A percentile compares a stretch with the other conserved stretches of the same genome.
Conservation (phyloP, 306 rosid species). For the Ammopiptanthus mongolicus region DNA sequence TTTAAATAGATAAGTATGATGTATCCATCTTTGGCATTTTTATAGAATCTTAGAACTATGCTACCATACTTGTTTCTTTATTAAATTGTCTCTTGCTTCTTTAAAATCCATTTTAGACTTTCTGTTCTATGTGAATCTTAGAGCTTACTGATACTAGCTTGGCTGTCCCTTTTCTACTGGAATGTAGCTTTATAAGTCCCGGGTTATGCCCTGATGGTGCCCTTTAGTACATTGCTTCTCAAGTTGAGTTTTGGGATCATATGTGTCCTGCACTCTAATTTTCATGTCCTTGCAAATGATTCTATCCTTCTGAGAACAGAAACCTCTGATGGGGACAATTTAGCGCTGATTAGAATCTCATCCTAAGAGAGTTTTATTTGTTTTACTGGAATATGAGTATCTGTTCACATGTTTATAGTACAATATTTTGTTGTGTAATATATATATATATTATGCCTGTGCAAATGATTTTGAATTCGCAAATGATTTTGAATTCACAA, state of each 20-base stretch:
- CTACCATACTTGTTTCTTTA: background rate
- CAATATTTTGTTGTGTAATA: background rate
- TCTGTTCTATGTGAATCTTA: background rate
- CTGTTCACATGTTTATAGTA: background rate
- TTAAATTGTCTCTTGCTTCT: background rate
- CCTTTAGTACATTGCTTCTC: conserved; percentile 5
- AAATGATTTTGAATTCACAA: background rate
- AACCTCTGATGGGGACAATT: background rate
- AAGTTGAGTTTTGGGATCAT: background rate
- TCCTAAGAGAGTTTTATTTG: background rate
- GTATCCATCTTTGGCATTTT: background rate
- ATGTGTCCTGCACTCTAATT: background rate
- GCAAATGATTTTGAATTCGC: background rate
- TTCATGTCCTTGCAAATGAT: conserved; percentile 3
- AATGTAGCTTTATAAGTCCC: background rate
- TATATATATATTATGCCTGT: background rate
- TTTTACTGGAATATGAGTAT: background rate
- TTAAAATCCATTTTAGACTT: background rate
- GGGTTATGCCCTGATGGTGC: background rate
- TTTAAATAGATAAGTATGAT: background rate
- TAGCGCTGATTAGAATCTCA: background rate
- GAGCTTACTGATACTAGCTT: background rate
- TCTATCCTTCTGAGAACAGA: background rate
- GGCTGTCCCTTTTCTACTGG: background rate
- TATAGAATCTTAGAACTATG: background rate